These are phyloP conservation scores for Boechera retrofracta DNA, from an alignment of 345 rosid genomes.

Conservation along the genomic window DNA sequence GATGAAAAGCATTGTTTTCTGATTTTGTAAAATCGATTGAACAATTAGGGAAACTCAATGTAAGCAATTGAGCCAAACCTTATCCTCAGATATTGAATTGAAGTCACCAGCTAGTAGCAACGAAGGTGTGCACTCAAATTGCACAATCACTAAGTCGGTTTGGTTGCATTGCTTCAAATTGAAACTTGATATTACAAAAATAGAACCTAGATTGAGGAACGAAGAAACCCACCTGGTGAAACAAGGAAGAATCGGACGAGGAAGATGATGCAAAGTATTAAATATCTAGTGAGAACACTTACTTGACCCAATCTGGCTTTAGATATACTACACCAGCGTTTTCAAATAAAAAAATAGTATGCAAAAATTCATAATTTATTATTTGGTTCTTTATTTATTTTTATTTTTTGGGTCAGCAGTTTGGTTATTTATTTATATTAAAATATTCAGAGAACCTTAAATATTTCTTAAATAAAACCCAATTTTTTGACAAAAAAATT, in stretches of 20 bases:
- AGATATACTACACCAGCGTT: background rate
- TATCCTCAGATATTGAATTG: constrained; percentile 86
- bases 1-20: background rate
- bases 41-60: background rate
- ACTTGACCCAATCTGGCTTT: background rate
- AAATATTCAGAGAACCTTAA: no score
- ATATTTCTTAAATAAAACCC: no score
- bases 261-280: constrained; percentile 27
- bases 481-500: no score
- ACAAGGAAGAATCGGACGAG: constrained; percentile 34
- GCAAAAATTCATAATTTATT: no score
- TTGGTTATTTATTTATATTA: no score
- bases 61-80: constrained; percentile 51
- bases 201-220: background rate
- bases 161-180: background rate
- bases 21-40: background rate
- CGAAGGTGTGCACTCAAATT: constrained; percentile 61
- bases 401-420: no score
- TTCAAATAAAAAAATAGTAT: constrained; percentile 8
- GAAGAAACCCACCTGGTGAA: constrained; percentile 30
- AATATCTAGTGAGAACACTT: constrained; percentile 5
- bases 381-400: no score
- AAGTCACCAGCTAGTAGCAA: constrained; percentile 86
- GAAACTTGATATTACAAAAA: background rate
- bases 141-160: background rate